Evolutionary conservation across 495 filamentous ascomycete species (phyloP), one percentile per base, ranked within the genome.

Genomic region (Parathielavia appendiculata): DNA sequence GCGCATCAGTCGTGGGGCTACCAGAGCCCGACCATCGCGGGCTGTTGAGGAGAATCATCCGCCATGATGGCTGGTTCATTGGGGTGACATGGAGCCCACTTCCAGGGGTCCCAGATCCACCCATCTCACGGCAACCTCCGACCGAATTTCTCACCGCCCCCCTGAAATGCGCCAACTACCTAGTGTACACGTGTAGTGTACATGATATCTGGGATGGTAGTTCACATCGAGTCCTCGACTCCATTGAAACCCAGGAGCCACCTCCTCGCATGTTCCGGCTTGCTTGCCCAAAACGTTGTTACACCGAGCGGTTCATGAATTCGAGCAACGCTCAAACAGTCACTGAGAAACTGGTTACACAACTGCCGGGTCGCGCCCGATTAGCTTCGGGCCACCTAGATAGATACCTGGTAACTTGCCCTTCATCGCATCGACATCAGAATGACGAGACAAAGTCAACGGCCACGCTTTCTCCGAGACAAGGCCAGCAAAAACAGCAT

Each of bases 111-210:
- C n/a, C n/a, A n/a, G n/a, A 23, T 23, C 40, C 14, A 40, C 40
- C 16, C 52, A 44, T 34, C 39, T 19, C 16, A 10, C 52, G 52
- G 52, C 23, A 54, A 34, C 9, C 36, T 36, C 52, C 52, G 52
- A 17, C 10, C 4, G 10, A 7, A 1, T 10, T 36, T 50, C 13
- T 2, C 4, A 14, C 10, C 12, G 6, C 6, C 1, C 7, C 35
- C 10, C 9, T 20, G n/a, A 19, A 19, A 16, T 13, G 48, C 12
- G 32, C 16, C 30, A 20, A 23, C 34, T 36, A 6, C 2, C 26
- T 30, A 30, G 26, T 30, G 26, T 30, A 6, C 26, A 30, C 26
- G 26, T 30, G 26, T 30, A 30, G 2, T 30, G 26, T 30, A 30
- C 6, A 30, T 30, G 26, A 30, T 30, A 6, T 30, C 26, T 30